phyloP scores from a whole-genome alignment of 1,284 basidiomycete species.

The Kwoniella shivajii region DNA sequence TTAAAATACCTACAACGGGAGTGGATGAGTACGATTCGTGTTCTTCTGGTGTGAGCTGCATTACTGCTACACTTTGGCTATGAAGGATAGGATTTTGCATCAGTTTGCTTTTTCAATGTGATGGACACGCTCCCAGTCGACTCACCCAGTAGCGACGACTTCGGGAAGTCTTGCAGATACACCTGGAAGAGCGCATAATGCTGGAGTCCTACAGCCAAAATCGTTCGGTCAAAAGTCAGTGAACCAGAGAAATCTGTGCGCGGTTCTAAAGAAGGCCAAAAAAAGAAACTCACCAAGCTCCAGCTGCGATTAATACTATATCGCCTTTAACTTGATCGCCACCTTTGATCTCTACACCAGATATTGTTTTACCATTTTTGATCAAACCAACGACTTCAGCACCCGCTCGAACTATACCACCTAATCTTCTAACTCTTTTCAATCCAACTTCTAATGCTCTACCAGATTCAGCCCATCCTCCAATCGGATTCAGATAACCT shows the following conservation, averaged over 20 bases:
- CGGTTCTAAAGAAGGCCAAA: not conserved
- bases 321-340: conserved; percentile 57
- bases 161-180: conserved; percentile 37
- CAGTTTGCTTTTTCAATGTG: too few relatives aligned
- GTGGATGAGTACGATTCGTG: conserved; percentile 62
- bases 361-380: conserved; percentile 56
- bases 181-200: conserved; percentile 66
- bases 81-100: too few relatives aligned
- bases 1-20: conserved; percentile 63
- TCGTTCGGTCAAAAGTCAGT: not conserved
- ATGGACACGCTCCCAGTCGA: too few relatives aligned
- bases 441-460: conserved; percentile 67
- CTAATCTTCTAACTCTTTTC: conserved; percentile 62
- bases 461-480: conserved; percentile 83
- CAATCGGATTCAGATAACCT: conserved; percentile 70
- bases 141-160: conserved; percentile 45
- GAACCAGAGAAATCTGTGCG: not conserved
- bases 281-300: conserved; percentile 42
- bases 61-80: conserved; percentile 72
- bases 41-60: conserved; percentile 74
- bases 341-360: conserved; percentile 66
- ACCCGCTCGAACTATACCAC: conserved; percentile 64
- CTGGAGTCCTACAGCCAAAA: conserved; percentile 65
- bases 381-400: conserved; percentile 60
- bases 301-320: conserved; percentile 49